Evolutionary conservation across 2,329 filamentous ascomycete species (phyloP), one percentile per base, ranked within the genome.

Genomic region (Fusarium abutilonis): DNA sequence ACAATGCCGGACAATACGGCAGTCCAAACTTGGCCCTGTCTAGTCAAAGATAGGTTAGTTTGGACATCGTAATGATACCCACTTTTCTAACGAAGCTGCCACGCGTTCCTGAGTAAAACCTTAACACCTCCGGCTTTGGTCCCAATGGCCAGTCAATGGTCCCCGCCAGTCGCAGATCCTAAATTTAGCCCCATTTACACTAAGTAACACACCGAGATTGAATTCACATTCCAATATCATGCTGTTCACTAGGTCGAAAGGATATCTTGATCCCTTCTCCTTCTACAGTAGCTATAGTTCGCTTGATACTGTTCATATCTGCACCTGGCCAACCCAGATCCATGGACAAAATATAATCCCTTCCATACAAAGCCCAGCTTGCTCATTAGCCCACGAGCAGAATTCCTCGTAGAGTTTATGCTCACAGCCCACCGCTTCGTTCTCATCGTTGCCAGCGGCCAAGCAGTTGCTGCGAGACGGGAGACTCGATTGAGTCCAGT

Each of bases 211-310:
- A 34, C 29, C 34, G 45, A 54, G 26, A 43, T 47, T 56, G 43
- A 23, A 13, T 32, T 40, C 28, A 19, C 66, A 67, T 70, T 70
- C 66, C 68, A 70, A 65, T 70, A 70, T 67, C 52, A 51, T 70
- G 45, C 36, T 67, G 65, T 68, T 70, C 49, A 70, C 64, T 55
- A 68, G 49, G 39, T 47, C 23, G 17, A 61, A 66, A 44, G 52
- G 43, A 61, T 64, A 42, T 52, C 46, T 15, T 57, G 28, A 41
- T 57, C 53, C 57, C 52, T 52, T 42, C 39, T 55, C 44, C 31
- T 63, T 53, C 23, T 26, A 26, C 23, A 26, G 47, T 67, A 69
- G 50, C 53, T 69, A 61, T 43, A 56, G 46, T 48, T 57, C 53
- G 47, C 57, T 50, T 54, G 32, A 41, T 54, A 58, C 65, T 53